Evolutionary conservation across 805 yeast genomes (phyloP).

Genomic region (Wickerhamiella galacta): DNA sequence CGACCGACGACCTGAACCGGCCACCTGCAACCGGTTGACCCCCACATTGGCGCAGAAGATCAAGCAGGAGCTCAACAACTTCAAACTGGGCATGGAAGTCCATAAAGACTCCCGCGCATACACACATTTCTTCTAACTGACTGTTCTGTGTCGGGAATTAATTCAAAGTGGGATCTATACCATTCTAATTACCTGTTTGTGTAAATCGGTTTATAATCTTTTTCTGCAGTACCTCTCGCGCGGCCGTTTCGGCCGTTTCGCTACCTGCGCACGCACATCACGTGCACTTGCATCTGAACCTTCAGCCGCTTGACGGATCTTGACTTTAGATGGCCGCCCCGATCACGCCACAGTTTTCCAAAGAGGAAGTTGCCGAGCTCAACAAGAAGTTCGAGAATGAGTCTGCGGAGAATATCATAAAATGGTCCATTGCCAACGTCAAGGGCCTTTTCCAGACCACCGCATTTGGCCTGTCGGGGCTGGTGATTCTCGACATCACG

Average conservation of each 20-base stretch:
- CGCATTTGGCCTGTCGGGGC: constrained; percentile 86
- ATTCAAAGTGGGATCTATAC: too few relatives aligned
- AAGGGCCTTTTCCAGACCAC: constrained; percentile 80
- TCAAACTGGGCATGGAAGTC: constrained; percentile 67
- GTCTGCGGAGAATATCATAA: constrained; percentile 54
- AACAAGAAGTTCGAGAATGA: constrained; percentile 41
- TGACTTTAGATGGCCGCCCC: too few relatives aligned
- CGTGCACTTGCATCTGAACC: too few relatives aligned
- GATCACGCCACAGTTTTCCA: too few relatives aligned
- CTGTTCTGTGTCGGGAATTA: too few relatives aligned
- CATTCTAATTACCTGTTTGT: not conserved
- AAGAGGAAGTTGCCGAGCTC: constrained; percentile 47
- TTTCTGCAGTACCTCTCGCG: not conserved
- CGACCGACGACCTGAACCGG: constrained; percentile 83
- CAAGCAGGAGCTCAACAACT: constrained; percentile 63
- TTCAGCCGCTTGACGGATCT: too few relatives aligned
- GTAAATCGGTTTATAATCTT: not conserved
- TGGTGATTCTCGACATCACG: constrained; percentile 74
- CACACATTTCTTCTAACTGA: constrained; percentile 72
- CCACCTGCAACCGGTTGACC: constrained; percentile 82
- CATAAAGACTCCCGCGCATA: constrained; percentile 64
- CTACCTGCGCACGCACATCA: too few relatives aligned
- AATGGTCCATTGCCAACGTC: constrained; percentile 73
- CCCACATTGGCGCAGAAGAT: constrained; percentile 76
- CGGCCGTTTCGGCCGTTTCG: too few relatives aligned